phyloP scores from a whole-genome alignment of 169 alveolate species.

The Plasmodium malariae region DNA sequence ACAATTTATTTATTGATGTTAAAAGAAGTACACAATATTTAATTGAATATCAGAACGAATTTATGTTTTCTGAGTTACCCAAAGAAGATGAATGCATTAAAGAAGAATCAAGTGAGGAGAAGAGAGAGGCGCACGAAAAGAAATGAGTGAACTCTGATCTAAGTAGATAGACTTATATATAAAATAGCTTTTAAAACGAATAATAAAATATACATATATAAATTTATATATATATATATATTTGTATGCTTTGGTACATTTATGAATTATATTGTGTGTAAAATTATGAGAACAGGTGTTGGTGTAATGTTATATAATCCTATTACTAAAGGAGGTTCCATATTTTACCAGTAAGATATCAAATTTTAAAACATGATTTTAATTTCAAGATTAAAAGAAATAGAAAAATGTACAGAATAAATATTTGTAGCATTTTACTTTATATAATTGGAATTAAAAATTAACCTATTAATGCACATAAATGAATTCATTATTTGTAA shows the following conservation, averaged over 20 bases:
- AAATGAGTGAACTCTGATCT: conserved; percentile 9
- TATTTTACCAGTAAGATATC: background rate
- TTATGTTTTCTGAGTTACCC: conserved; percentile 91
- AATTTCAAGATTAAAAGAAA: background rate
- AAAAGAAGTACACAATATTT: conserved; percentile 96
- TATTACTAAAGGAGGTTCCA: background rate
- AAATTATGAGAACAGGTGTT: background rate
- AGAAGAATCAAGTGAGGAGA: conserved; percentile 51
- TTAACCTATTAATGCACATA: conserved; percentile 7
- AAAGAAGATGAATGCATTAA: conserved; percentile 51
- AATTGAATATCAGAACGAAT: conserved; percentile 92
- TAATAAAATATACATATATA: background rate
- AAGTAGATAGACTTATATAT: conserved; percentile 1
- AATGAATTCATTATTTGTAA: conserved; percentile 7
- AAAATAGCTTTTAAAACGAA: background rate
- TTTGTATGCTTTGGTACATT: background rate
- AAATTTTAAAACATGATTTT: background rate
- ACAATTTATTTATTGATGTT: conserved; percentile 96
- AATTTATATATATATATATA: background rate
- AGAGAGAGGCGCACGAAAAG: conserved; percentile 68
- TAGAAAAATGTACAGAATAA: background rate
- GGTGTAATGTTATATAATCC: too few relatives aligned
- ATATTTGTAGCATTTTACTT: background rate
- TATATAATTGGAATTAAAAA: background rate
- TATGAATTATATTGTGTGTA: background rate